Conservation (phyloP, 495 filamentous ascomycete genomes). For the Chlorociboria aeruginascens region DNA sequence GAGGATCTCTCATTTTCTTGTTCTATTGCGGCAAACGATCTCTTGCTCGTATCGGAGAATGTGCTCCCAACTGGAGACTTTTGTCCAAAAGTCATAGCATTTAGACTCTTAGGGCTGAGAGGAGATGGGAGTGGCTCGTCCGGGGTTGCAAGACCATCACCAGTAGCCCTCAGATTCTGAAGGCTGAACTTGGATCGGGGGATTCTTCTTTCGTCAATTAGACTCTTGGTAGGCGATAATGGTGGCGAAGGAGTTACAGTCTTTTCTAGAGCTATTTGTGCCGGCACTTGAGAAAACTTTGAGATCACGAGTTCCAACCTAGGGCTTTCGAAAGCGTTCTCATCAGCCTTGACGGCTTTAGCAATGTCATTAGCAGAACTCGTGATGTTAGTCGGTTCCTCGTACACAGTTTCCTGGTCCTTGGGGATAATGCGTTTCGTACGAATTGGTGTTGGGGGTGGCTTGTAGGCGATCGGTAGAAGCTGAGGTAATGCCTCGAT, state of each 20-base stretch:
- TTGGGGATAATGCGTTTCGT: too few species aligned
- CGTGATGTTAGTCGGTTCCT: too few species aligned
- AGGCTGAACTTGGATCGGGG: slow-evolving; percentile 39
- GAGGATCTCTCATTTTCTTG: neutral
- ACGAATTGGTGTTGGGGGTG: too few species aligned
- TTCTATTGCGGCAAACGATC: slow-evolving; percentile 7
- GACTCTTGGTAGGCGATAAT: neutral
- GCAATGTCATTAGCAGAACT: too few species aligned
- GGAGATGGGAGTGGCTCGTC: neutral
- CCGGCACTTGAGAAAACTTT: neutral
- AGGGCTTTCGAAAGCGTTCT: too few species aligned
- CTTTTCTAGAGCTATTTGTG: neutral
- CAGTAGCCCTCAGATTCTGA: slow-evolving; percentile 24
- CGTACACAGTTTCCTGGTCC: too few species aligned
- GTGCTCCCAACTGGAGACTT: slow-evolving; percentile 16
- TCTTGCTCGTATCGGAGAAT: slow-evolving; percentile 10
- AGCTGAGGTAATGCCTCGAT: too few species aligned
- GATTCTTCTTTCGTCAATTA: slow-evolving; percentile 18
- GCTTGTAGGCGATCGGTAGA: too few species aligned
- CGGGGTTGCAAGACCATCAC: neutral
- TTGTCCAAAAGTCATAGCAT: neutral
- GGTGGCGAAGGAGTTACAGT: neutral
- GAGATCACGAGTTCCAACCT: too few species aligned
- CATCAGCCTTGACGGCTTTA: too few species aligned
- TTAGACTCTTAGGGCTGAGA: neutral